A percentile compares a stretch with the other conserved stretches of the same genome.
phyloP scores from a whole-genome alignment of 768 basidiomycete species.

The Amanita subjunquillea region DNA sequence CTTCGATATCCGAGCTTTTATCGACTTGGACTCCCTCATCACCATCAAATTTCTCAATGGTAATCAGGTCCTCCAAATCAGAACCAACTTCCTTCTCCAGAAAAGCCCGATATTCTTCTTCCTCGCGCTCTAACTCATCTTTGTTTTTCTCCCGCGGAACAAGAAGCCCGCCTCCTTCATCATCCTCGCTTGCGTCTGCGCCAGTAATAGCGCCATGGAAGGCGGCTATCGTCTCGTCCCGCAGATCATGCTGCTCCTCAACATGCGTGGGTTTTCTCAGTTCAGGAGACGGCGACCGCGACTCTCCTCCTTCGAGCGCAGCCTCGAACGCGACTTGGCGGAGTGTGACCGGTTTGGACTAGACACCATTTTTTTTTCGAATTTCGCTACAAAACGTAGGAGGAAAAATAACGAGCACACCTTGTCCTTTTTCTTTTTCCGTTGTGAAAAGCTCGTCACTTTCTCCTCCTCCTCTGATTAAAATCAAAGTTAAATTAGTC shows the following conservation, averaged over 20 bases:
- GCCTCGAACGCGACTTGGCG: slow-evolving; percentile 64
- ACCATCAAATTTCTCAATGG: slow-evolving; percentile 19
- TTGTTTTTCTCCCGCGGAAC: slow-evolving; percentile 67
- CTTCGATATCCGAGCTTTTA: slow-evolving; percentile 12
- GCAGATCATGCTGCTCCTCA: slow-evolving; percentile 67
- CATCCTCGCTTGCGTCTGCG: slow-evolving; percentile 22
- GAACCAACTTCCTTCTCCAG: slow-evolving; percentile 74
- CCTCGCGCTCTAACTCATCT: slow-evolving; percentile 69
- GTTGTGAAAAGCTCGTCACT: slow-evolving; percentile 20
- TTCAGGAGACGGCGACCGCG: slow-evolving; percentile 50
- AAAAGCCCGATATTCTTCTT: slow-evolving; percentile 78
- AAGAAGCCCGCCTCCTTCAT: slow-evolving; percentile 58
- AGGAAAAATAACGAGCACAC: slow-evolving; percentile 19
- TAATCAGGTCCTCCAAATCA: slow-evolving; percentile 60
- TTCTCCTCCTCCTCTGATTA: slow-evolving; percentile 56
- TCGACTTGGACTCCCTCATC: slow-evolving; percentile 11
- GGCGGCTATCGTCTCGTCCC: slow-evolving; percentile 75
- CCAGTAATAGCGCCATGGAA: slow-evolving; percentile 47
- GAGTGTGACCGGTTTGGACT: slow-evolving; percentile 68
- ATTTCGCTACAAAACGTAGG: not conserved
- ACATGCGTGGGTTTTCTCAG: slow-evolving; percentile 52
- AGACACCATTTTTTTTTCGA: not conserved
- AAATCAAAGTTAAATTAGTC: not conserved
- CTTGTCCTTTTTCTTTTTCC: slow-evolving; percentile 35
- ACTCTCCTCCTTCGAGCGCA: slow-evolving; percentile 32